Base-by-base conservation (phyloP, 2,329 filamentous ascomycete species). In the Xylaria sp. region DNA sequence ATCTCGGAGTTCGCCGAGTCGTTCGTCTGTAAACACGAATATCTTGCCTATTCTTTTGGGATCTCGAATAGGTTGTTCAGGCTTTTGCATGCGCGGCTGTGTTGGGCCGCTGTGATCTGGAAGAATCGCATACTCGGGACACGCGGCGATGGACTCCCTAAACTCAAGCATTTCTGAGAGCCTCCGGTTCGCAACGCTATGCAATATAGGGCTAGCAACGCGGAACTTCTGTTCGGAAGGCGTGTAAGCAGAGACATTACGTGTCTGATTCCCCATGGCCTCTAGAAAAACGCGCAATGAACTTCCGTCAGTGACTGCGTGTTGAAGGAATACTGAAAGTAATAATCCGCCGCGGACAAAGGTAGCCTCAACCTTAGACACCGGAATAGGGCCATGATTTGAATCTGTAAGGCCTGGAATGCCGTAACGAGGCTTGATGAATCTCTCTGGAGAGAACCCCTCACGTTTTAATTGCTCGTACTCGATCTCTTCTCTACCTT, bases 261-360 rank as follows among this genome's bases (percentile, higher is more conserved):
- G 62, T 6, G 76, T 79, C 63, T 75, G 72, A 2, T 72, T 72
- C 3, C 78, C 75, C 46, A 82, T 75, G 12, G 72, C 73, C 33
- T 78, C 72, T 3, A 82, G 65, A 52, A 82, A 80, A 5, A 75
- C 71, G 19, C 69, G 65, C 19, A 80, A 70, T 19, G 77, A 78
- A 31, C 76, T 73, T 11, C 79, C 80, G 53, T 82, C 80, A 15
- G 76, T 77, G 23, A 80, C 68, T 6, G 78, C 71, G 59, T 82
- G 80, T 61, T 80, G 78, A 47, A 81, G 69, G 60, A 74, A 79
- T n/a, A 78, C 63, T 5, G 71, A 75, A 21, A 82, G 72, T 6
- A 81, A 60, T 9, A 82, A 55, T 0, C 80, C 79, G 2, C 78
- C 79, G 3, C 72, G 65, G 7, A 78, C 74, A 54, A 79, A 74